phyloP scores from a whole-genome alignment of 2,329 filamentous ascomycete species.

The Alternaria ventricosa region DNA sequence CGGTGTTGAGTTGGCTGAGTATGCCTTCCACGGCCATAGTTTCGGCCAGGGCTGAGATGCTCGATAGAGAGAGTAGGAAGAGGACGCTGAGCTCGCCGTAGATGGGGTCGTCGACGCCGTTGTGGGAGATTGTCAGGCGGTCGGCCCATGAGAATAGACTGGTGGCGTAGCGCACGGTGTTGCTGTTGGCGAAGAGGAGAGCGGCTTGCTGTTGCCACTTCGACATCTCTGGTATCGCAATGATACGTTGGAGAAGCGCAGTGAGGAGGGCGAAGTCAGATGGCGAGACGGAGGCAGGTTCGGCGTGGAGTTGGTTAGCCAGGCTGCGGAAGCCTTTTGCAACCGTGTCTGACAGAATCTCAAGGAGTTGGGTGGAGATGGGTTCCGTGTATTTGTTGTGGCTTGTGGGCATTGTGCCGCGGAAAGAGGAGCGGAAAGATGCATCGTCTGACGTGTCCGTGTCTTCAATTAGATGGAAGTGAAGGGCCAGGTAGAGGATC shows the following conservation, averaged over 20 bases:
- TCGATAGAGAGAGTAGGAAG: constrained; percentile 87
- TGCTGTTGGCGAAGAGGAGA: constrained; percentile 62
- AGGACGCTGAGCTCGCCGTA: constrained; percentile 92
- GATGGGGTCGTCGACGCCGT: constrained; percentile 76
- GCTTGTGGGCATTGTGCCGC: constrained; percentile 40
- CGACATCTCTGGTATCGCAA: constrained; percentile 77
- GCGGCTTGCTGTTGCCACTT: constrained; percentile 62
- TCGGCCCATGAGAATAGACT: constrained; percentile 95
- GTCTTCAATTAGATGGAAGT: constrained; percentile 61
- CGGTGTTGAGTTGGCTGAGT: constrained; percentile 77
- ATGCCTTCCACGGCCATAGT: constrained; percentile 88
- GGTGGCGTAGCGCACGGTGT: constrained; percentile 79
- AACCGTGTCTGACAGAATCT: constrained; percentile 80
- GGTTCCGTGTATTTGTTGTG: constrained; percentile 52
- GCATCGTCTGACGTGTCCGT: constrained; percentile 35
- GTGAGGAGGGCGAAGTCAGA: constrained; percentile 88
- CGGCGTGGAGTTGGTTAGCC: constrained; percentile 81
- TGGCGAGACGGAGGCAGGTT: constrained; percentile 68
- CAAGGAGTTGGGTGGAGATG: constrained; percentile 63
- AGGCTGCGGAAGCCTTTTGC: constrained; percentile 82
- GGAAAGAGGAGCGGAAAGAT: constrained; percentile 45
- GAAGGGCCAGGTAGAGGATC: constrained; percentile 82
- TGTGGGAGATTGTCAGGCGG: constrained; percentile 66
- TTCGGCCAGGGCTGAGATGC: constrained; percentile 80
- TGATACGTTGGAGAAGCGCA: constrained; percentile 82